These are phyloP conservation scores for Neonectria neomacrospora DNA, from an alignment of 2,329 filamentous ascomycete species.

Conservation along the genomic window DNA sequence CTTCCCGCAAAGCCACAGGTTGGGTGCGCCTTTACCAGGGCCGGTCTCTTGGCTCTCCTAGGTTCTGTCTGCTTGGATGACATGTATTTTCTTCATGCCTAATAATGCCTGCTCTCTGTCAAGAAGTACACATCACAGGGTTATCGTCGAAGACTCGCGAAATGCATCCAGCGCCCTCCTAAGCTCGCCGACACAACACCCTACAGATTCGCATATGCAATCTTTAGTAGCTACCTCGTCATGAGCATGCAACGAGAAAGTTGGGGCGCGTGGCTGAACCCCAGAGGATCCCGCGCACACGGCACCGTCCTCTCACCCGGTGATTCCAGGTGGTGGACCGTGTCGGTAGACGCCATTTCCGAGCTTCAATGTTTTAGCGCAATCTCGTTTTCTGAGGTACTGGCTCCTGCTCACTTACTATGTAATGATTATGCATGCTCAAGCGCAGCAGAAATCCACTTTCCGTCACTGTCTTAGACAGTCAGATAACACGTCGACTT, in stretches of 20 bases:
- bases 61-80: background rate
- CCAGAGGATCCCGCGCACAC: slow-evolving; percentile 1
- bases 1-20: background rate
- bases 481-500: slow-evolving; percentile 11
- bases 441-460: slow-evolving; percentile 18
- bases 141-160: background rate
- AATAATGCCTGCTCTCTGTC: background rate
- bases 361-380: slow-evolving; percentile 39
- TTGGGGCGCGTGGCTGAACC: background rate
- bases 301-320: slow-evolving; percentile 20
- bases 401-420: slow-evolving; percentile 5
- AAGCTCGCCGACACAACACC: background rate
- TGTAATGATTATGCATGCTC: slow-evolving; percentile 11
- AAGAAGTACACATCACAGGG: background rate
- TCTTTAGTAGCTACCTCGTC: too few relatives aligned
- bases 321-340: slow-evolving; percentile 22
- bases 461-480: slow-evolving; percentile 23
- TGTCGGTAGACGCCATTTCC: slow-evolving; percentile 33
- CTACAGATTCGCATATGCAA: too few relatives aligned
- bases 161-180: background rate
- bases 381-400: slow-evolving; percentile 21
- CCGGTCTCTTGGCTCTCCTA: background rate
- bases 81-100: background rate
- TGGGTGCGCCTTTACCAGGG: slow-evolving; percentile 1
- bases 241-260: background rate